Evolutionary conservation across 257 asterid genomes (phyloP), one percentile per base, ranked within the genome.

Genomic region (Ophiorrhiza pumila): DNA sequence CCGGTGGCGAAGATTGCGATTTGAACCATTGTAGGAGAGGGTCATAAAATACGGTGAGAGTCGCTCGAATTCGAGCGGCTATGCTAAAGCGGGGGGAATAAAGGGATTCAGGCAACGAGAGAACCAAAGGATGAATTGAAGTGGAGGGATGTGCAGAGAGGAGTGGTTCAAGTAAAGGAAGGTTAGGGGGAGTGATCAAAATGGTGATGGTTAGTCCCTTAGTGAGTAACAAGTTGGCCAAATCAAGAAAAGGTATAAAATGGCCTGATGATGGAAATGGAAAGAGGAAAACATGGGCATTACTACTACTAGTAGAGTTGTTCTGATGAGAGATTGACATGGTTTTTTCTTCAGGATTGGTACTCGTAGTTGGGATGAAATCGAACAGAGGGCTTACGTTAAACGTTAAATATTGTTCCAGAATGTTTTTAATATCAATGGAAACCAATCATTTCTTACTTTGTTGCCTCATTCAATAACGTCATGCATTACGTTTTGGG

Each of bases 191-290:
- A 42, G 76, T 71, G 68, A 78, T 61, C 4, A 81, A 55, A 2
- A 81, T 18, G 22, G 83, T 81, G 52, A 81, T 22, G 27, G 41
- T 61, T 47, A 81, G 34, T 76, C 71, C 11, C 0, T 53, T 72
- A 34, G 22, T 50, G 50, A 78, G 72, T 63, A 81, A 76, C n/a
- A 45, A 32, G 43, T 75, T 69, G 49, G 78, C 74, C 9, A 81
- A 63, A 25, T 81, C 83, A 27, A 78, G 75, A 59, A 74, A 65
- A 13, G 83, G 85, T n/a, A 81, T 49, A 18, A 74, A 49, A 66
- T 78, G 85, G 29, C 85, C 85, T 1, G 80, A 45, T 0, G 74
- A 17, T 3, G 83, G 85, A 23, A 47, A 78, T 0, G 85, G 83
- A 32, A 81, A 81, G 50, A 78, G 73, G 11, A 81, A 66, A 63